phyloP scores from a whole-genome alignment of 2,329 filamentous ascomycete genomes.

The Hypoxylon sp. region DNA sequence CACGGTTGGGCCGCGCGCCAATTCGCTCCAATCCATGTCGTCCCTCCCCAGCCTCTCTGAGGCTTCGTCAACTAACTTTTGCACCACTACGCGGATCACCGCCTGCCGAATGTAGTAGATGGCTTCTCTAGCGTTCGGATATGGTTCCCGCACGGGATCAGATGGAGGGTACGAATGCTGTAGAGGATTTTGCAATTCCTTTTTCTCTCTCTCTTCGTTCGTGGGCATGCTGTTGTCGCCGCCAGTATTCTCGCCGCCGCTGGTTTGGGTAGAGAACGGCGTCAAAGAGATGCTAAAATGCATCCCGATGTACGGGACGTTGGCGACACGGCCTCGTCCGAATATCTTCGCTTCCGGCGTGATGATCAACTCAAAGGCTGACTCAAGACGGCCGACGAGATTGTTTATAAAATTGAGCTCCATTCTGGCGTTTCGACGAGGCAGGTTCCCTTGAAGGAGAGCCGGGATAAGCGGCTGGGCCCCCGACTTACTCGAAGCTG shows the following conservation, averaged over 20 bases:
- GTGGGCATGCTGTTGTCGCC: slow-evolving; percentile 7
- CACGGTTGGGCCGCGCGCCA: slow-evolving; percentile 43
- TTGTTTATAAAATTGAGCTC: slow-evolving; percentile 59
- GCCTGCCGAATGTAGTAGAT: slow-evolving; percentile 61
- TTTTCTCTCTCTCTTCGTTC: slow-evolving; percentile 42
- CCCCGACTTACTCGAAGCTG: slow-evolving; percentile 58
- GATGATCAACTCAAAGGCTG: slow-evolving; percentile 60
- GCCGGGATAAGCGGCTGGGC: slow-evolving; percentile 52
- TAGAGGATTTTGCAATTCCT: slow-evolving; percentile 51
- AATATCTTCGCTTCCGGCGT: slow-evolving; percentile 55
- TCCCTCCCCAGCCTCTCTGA: slow-evolving; percentile 34
- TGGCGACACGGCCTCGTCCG: slow-evolving; percentile 33
- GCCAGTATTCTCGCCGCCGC: slow-evolving; percentile 5
- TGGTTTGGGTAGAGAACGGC: slow-evolving; percentile 37
- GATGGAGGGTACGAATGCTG: slow-evolving; percentile 58
- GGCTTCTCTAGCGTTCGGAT: slow-evolving; percentile 59
- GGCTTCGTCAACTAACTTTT: slow-evolving; percentile 36
- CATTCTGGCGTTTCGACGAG: slow-evolving; percentile 56
- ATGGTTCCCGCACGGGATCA: slow-evolving; percentile 58
- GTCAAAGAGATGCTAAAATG: slow-evolving; percentile 50
- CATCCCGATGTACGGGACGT: slow-evolving; percentile 40
- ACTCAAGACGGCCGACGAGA: slow-evolving; percentile 58
- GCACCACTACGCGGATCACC: slow-evolving; percentile 51
- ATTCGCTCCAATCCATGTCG: slow-evolving; percentile 46
- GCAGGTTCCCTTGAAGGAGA: slow-evolving; percentile 39